phyloP scores from a whole-genome alignment of 2,329 filamentous ascomycete genomes.

The Davidsoniella eucalypti region DNA sequence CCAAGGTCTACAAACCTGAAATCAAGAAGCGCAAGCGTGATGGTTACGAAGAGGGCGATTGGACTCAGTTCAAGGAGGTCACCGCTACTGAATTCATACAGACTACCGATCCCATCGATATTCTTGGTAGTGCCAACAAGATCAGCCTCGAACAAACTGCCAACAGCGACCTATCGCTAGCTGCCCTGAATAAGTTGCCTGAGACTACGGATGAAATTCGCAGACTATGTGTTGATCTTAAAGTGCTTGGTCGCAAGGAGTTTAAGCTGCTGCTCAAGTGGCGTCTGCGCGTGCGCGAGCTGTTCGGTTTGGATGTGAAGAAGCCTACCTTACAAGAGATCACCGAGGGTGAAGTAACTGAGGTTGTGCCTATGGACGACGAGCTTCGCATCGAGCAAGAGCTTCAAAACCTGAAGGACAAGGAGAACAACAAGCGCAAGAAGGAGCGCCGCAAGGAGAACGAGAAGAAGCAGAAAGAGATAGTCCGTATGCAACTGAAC shows the following conservation, averaged over 20 bases:
- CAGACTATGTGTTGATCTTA: slow-evolving; percentile 64
- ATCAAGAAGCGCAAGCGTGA: slow-evolving; percentile 95
- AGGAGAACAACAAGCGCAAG: slow-evolving; percentile 59
- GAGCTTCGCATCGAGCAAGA: slow-evolving; percentile 83
- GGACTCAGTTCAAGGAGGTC: slow-evolving; percentile 78
- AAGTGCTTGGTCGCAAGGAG: slow-evolving; percentile 82
- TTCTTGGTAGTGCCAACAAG: slow-evolving; percentile 72
- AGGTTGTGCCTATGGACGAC: slow-evolving; percentile 84
- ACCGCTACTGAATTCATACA: slow-evolving; percentile 87
- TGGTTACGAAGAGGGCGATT: slow-evolving; percentile 94
- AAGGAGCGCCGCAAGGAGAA: slow-evolving; percentile 77
- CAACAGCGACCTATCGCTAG: slow-evolving; percentile 71
- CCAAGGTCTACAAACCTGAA: slow-evolving; percentile 95
- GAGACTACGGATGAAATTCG: slow-evolving; percentile 76
- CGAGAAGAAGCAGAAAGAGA: slow-evolving; percentile 84
- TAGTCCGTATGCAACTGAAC: slow-evolving; percentile 91
- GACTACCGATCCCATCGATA: slow-evolving; percentile 79
- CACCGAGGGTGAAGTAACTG: slow-evolving; percentile 51
- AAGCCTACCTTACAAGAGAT: slow-evolving; percentile 37
- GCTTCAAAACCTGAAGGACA: slow-evolving; percentile 65
- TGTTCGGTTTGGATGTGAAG: slow-evolving; percentile 73
- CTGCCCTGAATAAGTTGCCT: slow-evolving; percentile 68
- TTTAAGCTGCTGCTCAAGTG: slow-evolving; percentile 82
- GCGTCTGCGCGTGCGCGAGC: slow-evolving; percentile 76
- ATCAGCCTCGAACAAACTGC: slow-evolving; percentile 66